Evolutionary conservation across 257 asterid species (phyloP).

Genomic region (Jacaranda mimosifolia): DNA sequence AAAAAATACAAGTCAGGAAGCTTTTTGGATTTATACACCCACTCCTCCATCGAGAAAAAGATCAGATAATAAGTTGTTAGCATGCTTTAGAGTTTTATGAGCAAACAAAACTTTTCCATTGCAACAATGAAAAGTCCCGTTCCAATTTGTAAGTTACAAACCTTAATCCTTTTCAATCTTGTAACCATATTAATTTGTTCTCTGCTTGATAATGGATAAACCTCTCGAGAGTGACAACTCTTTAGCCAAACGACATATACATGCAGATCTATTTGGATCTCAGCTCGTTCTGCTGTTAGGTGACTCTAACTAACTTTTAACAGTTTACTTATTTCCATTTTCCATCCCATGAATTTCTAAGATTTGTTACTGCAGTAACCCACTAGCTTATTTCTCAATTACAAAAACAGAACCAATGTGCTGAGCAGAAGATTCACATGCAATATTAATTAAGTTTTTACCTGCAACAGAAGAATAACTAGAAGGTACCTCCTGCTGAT

Average conservation of each 20-base stretch:
- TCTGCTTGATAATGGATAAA: constrained; percentile 23
- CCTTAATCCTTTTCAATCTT: neutral
- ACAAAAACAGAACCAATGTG: constrained; percentile 45
- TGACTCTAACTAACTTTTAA: constrained; percentile 15
- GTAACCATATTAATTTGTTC: constrained; percentile 22
- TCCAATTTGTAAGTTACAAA: constrained; percentile 19
- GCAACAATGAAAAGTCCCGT: constrained; percentile 7
- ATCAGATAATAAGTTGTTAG: neutral
- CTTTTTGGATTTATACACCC: constrained; percentile 11
- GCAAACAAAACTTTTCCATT: constrained; percentile 12
- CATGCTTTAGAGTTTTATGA: constrained; percentile 25
- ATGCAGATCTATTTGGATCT: constrained; percentile 13
- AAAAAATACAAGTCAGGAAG: constrained; percentile 39
- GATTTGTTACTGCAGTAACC: constrained; percentile 29
- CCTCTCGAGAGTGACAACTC: constrained; percentile 23
- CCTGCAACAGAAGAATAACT: constrained; percentile 99
- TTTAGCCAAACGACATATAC: constrained; percentile 23
- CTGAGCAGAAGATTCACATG: constrained; percentile 55
- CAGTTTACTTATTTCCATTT: neutral
- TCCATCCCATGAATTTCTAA: constrained; percentile 9
- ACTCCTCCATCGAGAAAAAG: constrained; percentile 16
- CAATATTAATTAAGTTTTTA: constrained; percentile 67
- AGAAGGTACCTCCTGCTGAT: constrained; percentile 99
- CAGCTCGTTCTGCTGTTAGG: neutral
- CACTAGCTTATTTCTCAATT: constrained; percentile 27